A percentile compares a stretch with the other conserved stretches of the same genome.
Conservation (phyloP, 2,329 filamentous ascomycete genomes). For the Cercospora nicotianae region DNA sequence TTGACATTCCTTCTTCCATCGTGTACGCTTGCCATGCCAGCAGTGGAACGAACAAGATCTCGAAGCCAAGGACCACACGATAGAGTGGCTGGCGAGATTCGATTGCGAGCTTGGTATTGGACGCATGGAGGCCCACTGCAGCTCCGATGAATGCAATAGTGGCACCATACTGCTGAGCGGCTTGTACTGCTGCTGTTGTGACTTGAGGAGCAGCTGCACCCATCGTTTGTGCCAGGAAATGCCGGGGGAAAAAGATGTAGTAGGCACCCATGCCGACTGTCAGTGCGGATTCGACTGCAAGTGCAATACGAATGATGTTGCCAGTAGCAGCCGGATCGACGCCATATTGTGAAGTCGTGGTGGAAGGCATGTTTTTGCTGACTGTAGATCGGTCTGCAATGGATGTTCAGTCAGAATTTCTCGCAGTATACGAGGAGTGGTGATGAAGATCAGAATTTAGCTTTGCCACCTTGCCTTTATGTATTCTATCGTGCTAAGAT, state of each 20-base stretch:
- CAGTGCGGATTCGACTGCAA: background rate
- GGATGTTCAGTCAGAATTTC: background rate
- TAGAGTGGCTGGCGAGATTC: background rate
- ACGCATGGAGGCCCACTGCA: background rate
- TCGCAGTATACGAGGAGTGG: background rate
- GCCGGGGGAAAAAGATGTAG: background rate
- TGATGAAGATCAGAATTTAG: background rate
- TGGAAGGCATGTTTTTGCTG: background rate
- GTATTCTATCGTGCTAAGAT: background rate
- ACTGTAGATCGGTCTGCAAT: background rate
- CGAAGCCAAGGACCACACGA: background rate
- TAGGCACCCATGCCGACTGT: background rate
- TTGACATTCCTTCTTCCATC: background rate
- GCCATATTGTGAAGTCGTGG: background rate
- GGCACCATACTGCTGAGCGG: background rate
- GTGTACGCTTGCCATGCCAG: background rate
- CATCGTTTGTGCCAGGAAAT: background rate
- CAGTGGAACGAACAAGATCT: background rate
- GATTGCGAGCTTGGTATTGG: background rate
- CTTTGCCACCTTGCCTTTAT: background rate
- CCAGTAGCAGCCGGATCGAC: background rate
- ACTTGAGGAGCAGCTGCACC: background rate
- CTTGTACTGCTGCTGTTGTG: background rate
- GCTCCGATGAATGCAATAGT: background rate
- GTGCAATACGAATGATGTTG: background rate